These are phyloP conservation scores for Lactifluus piperatus DNA, from an alignment of 768 basidiomycete genomes.

Conservation along the genomic window DNA sequence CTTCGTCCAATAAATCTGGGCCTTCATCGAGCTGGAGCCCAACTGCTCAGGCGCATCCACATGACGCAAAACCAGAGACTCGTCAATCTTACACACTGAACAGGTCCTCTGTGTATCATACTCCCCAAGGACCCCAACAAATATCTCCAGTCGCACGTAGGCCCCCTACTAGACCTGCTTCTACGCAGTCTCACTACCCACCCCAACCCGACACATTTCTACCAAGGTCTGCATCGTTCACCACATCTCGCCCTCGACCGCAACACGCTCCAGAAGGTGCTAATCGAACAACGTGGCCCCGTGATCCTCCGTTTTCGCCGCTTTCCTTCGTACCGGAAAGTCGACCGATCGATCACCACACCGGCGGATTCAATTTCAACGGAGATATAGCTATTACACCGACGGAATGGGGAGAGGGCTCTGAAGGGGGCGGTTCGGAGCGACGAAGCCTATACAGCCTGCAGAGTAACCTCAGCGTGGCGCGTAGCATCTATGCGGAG, in stretches of 20 bases:
- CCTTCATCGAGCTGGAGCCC: not conserved
- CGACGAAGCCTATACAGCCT: constrained; percentile 1
- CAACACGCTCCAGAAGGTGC: not conserved
- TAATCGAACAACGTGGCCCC: constrained; percentile 3
- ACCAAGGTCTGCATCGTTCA: not conserved
- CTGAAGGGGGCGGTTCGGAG: constrained; percentile 1
- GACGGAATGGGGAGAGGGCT: constrained; percentile 1
- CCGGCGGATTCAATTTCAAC: not conserved
- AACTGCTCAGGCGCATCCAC: not conserved
- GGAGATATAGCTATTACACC: not conserved
- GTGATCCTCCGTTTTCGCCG: not conserved
- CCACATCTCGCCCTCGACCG: not conserved
- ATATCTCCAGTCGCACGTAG: not conserved
- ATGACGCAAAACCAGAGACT: not conserved
- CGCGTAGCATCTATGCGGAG: constrained; percentile 4
- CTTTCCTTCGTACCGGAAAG: not conserved
- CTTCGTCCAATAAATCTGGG: not conserved
- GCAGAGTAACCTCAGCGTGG: constrained; percentile 4
- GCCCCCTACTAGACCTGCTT: not conserved
- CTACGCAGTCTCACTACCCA: not conserved
- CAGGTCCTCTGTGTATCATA: not conserved
- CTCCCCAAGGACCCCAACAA: not conserved
- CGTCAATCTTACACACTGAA: not conserved
- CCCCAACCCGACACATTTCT: not conserved
- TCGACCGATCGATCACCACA: not conserved